These are phyloP conservation scores for Ulvella scutata DNA, from an alignment of 139 green algal genomes.

Conservation along the genomic window DNA sequence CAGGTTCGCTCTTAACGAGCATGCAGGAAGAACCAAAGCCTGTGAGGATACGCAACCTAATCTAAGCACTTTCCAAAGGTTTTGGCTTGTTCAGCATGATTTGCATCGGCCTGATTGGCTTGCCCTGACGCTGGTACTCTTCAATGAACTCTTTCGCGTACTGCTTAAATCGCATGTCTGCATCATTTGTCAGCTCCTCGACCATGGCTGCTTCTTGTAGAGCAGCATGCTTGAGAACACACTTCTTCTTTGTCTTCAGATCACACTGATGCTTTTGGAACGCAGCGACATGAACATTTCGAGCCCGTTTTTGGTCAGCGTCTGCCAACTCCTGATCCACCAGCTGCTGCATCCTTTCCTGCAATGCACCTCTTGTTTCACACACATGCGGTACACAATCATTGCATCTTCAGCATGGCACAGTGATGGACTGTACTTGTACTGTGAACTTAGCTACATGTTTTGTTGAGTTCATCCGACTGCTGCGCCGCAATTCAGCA, in stretches of 20 bases:
- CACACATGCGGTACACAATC: no score
- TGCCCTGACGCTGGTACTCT: constrained; percentile 33
- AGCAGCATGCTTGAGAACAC: background rate
- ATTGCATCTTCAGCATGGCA: no score
- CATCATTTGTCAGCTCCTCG: constrained; percentile 12
- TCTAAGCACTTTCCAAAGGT: constrained; percentile 6
- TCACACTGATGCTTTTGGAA: constrained; percentile 35
- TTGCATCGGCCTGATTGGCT: constrained; percentile 34
- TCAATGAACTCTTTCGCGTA: constrained; percentile 38
- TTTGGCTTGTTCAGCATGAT: constrained; percentile 19
- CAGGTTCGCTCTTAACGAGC: no score
- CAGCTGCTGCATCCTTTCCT: constrained; percentile 18
- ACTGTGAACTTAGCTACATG: no score
- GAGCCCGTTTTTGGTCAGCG: constrained; percentile 13
- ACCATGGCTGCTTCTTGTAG: constrained; percentile 2
- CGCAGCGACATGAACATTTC: constrained; percentile 14
- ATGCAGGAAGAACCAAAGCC: no score
- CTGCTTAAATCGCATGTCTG: constrained; percentile 18
- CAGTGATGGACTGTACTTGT: no score
- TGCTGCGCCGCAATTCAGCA: no score
- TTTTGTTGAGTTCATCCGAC: no score
- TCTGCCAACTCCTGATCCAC: constrained; percentile 38
- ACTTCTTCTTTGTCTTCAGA: constrained; percentile 15
- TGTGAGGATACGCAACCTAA: no score
- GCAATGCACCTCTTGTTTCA: no score